Percentiles rank a stretch among this genome's conserved stretches.
Evolutionary conservation across 306 rosid genomes (phyloP).

Genomic region (Prunus kanzakura): DNA sequence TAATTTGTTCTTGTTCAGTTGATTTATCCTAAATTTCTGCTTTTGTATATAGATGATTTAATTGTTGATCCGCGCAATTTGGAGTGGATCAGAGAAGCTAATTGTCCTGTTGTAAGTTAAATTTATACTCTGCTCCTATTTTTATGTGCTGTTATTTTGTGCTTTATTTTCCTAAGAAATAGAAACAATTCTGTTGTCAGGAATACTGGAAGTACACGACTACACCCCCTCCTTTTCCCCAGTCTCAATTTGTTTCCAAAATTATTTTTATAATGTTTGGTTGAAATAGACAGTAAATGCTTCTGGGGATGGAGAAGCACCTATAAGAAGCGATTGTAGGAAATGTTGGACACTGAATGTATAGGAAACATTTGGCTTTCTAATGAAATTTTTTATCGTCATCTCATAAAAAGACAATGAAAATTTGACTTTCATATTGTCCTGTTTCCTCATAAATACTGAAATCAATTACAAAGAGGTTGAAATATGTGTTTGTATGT

Average conservation of each 20-base stretch:
- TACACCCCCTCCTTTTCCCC: neutral
- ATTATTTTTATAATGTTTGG: neutral
- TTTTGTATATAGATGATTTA: slow-evolving; percentile 66
- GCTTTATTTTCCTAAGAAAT: neutral
- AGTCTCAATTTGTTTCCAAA: neutral
- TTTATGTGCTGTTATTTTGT: neutral
- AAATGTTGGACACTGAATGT: neutral
- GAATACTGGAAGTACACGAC: neutral
- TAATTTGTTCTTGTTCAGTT: neutral
- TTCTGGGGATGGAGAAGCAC: neutral
- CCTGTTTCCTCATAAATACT: no score
- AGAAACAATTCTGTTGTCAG: neutral
- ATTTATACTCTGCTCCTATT: neutral
- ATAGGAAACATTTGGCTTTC: neutral
- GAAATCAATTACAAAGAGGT: neutral
- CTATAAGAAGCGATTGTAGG: neutral
- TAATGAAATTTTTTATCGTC: neutral
- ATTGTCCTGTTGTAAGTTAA: slow-evolving; percentile 85
- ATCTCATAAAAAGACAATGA: no score
- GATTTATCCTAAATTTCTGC: slow-evolving; percentile 12
- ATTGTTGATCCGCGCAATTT: slow-evolving; percentile 92
- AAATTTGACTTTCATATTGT: no score
- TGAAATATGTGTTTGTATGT: neutral
- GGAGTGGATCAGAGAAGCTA: slow-evolving; percentile 93
- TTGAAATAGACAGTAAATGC: neutral